Percentiles rank a stretch among this genome's conserved stretches.
Conservation (phyloP, 768 basidiomycete genomes). For the Boletus sp. region DNA sequence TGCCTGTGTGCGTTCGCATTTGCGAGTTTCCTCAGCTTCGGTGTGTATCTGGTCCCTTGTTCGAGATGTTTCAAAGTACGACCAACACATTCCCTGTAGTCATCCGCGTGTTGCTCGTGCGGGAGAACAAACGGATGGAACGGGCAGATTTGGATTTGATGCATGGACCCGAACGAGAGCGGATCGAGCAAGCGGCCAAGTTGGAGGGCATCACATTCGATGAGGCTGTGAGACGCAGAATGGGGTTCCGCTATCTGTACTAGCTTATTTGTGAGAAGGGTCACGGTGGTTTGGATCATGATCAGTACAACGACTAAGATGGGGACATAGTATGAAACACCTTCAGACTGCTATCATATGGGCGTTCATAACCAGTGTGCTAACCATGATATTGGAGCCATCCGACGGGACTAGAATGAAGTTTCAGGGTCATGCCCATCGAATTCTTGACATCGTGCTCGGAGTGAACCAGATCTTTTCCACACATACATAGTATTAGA, state of each 20-base stretch:
- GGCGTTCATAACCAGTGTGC: too few relatives aligned
- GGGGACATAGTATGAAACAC: too few relatives aligned
- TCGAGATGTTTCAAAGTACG: not conserved
- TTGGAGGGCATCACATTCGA: constrained; percentile 60
- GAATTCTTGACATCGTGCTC: too few relatives aligned
- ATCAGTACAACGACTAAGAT: too few relatives aligned
- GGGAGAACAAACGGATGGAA: constrained; percentile 52
- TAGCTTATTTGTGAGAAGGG: constrained; percentile 25
- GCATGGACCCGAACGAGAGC: constrained; percentile 43
- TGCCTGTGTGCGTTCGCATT: constrained; percentile 35
- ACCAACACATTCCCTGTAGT: constrained; percentile 27
- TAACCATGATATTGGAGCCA: too few relatives aligned
- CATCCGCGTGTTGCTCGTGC: constrained; percentile 42
- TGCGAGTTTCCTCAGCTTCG: constrained; percentile 33
- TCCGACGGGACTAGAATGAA: too few relatives aligned
- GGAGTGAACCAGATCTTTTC: too few relatives aligned
- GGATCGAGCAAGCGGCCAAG: constrained; percentile 56
- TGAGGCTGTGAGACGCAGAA: constrained; percentile 55
- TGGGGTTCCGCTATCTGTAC: constrained; percentile 57
- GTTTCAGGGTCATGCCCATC: too few relatives aligned
- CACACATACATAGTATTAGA: too few relatives aligned
- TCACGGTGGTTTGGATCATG: too few relatives aligned
- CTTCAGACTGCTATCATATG: too few relatives aligned
- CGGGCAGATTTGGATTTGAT: constrained; percentile 45
- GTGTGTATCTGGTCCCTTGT: constrained; percentile 20